Base-by-base conservation (phyloP, 169 alveolate genomes). In the Hepatocystis sp. region DNA sequence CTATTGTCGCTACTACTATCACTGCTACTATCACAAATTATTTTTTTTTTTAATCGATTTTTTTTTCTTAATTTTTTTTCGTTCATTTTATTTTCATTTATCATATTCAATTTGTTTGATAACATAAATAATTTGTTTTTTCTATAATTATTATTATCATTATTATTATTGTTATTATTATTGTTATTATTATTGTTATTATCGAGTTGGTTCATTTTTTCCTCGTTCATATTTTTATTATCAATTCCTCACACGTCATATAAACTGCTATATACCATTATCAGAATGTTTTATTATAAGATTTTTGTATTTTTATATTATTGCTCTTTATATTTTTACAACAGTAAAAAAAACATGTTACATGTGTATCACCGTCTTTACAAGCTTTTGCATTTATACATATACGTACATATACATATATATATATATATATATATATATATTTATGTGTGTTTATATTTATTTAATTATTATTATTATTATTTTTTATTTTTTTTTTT, bases 1-100 rank as follows among this genome's bases (percentile, higher is more conserved):
- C n/a, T n/a, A n/a, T n/a, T n/a, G n/a, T n/a, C n/a, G n/a, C n/a
- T n/a, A n/a, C n/a, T n/a, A n/a, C n/a, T 60, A 19, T 64, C 58
- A 64, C 47, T 19, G 21, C 84, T 66, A 23, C 64, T 51, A 66
- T 66, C 84, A 1, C 27, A 47, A 10, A 47, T 66, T 13, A 66
- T 51, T 66, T 47, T 66, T 66, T 66, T 66, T 66, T 58, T 68
- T 49, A 68, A 28, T 27, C 68, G 67, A 13, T 25, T 68, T 51
- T 47, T 68, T 47, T 44, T 23, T 17, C 25, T 39, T 40, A 5
- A 8, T 30, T 11, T 7, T 7, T 32, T 64, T 19, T 71, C 52
- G n/a, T 49, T 49, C 23, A 34, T 21, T 36, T 67, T 67, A 39
- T 30, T 27, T 32, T 53, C 51, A 55, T 71, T 30, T 58, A 28